Conservation (phyloP, 2,329 filamentous ascomycete genomes). For the Ophiostoma sp. region DNA sequence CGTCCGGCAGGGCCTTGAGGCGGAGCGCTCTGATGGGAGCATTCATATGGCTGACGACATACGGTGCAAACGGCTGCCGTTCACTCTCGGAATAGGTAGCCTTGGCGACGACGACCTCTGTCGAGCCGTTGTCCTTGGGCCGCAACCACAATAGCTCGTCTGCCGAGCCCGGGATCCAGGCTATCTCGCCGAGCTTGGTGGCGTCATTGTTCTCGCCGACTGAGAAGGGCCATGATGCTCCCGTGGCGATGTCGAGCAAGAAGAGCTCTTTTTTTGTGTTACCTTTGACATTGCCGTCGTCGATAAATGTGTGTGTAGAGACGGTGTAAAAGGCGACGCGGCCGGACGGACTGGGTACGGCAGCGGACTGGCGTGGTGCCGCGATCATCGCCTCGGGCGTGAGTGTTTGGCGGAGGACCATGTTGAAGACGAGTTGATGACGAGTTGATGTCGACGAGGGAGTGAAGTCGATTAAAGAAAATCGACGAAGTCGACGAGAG, state of each 20-base stretch:
- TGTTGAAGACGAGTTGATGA: neutral
- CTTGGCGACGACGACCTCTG: constrained; percentile 37
- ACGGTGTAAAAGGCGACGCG: constrained; percentile 41
- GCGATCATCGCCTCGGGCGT: constrained; percentile 32
- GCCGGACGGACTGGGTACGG: constrained; percentile 42
- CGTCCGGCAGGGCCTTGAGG: constrained; percentile 39
- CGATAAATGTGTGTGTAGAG: constrained; percentile 39
- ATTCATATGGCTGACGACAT: constrained; percentile 37
- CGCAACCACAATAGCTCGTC: constrained; percentile 39
- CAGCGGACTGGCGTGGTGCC: constrained; percentile 32
- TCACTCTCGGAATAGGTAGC: constrained; percentile 25
- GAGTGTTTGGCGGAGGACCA: constrained; percentile 31
- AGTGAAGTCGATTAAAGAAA: neutral
- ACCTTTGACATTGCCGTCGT: constrained; percentile 25
- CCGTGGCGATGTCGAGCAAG: constrained; percentile 39
- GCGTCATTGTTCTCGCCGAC: constrained; percentile 33
- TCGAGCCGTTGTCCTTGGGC: constrained; percentile 32
- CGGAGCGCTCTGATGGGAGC: constrained; percentile 40
- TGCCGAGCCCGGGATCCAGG: constrained; percentile 39
- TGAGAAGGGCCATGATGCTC: constrained; percentile 31
- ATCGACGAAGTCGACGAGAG: too few relatives aligned
- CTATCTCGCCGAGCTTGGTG: constrained; percentile 37
- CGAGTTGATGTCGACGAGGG: neutral
- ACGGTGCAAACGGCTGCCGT: constrained; percentile 13
- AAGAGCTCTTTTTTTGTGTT: constrained; percentile 39